These are phyloP conservation scores for Vigna hirtella DNA, from an alignment of 306 rosid species.

Conservation along the genomic window DNA sequence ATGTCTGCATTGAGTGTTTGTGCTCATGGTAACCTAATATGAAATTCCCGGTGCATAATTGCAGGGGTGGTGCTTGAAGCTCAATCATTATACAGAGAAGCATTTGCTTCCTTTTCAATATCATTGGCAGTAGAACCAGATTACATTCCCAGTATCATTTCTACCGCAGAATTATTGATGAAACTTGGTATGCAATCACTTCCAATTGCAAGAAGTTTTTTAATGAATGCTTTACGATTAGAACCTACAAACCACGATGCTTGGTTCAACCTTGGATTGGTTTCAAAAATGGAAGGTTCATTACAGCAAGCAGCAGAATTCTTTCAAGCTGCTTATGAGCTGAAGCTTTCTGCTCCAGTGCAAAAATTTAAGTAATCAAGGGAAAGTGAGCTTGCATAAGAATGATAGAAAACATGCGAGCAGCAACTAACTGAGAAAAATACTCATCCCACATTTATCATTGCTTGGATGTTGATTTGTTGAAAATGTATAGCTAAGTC, in stretches of 20 bases:
- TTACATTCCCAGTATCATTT: conserved; percentile 75
- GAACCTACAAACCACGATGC: conserved; percentile 84
- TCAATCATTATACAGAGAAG: conserved; percentile 65
- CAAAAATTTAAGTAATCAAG: conserved; percentile 52
- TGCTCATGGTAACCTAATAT: conserved; percentile 22
- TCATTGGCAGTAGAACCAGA: conserved; percentile 77
- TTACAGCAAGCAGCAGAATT: conserved; percentile 76
- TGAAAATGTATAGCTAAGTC: conserved; percentile 49
- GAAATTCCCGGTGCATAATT: background rate
- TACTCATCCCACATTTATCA: conserved; percentile 26
- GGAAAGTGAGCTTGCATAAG: conserved; percentile 23
- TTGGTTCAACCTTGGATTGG: conserved; percentile 76
- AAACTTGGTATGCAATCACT: conserved; percentile 64
- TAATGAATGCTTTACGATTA: conserved; percentile 74
- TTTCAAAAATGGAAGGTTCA: conserved; percentile 72
- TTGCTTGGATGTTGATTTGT: conserved; percentile 36
- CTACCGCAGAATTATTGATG: conserved; percentile 70
- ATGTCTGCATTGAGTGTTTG: conserved; percentile 25
- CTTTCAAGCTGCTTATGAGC: conserved; percentile 87
- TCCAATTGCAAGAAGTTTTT: conserved; percentile 78
- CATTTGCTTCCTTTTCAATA: conserved; percentile 71
- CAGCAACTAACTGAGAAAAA: conserved; percentile 21
- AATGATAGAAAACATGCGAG: conserved; percentile 7
- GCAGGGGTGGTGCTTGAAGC: conserved; percentile 72
- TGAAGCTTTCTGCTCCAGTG: conserved; percentile 74